These are phyloP conservation scores for Saccharomycopsis fodiens DNA, from an alignment of 805 yeast genomes.

Conservation along the genomic window DNA sequence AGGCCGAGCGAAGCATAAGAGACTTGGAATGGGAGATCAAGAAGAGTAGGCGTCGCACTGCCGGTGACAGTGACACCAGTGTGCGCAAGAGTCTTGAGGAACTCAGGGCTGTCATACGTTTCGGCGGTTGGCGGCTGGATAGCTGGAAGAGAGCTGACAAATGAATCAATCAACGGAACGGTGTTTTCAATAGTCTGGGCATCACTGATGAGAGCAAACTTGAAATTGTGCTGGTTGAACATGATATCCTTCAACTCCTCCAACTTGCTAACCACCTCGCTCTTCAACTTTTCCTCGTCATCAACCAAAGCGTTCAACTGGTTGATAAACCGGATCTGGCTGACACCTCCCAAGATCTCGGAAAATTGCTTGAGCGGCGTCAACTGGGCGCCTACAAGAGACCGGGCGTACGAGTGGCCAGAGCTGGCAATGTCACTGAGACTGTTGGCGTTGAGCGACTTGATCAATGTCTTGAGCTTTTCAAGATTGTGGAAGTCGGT, in stretches of 20 bases:
- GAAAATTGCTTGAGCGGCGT: slow-evolving; percentile 52
- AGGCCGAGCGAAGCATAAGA: slow-evolving; percentile 68
- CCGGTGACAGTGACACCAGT: slow-evolving; percentile 6
- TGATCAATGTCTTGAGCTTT: slow-evolving; percentile 66
- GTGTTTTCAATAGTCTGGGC: slow-evolving; percentile 27
- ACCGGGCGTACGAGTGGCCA: slow-evolving; percentile 80
- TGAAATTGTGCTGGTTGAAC: slow-evolving; percentile 35
- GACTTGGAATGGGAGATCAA: slow-evolving; percentile 82
- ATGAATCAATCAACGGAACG: slow-evolving; percentile 27
- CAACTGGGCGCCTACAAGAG: slow-evolving; percentile 55
- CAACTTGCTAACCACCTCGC: slow-evolving; percentile 60
- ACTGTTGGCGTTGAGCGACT: slow-evolving; percentile 68
- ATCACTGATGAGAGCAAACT: slow-evolving; percentile 54
- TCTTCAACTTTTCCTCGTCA: slow-evolving; percentile 39
- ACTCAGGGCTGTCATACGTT: slow-evolving; percentile 6
- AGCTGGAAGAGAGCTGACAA: slow-evolving; percentile 26
- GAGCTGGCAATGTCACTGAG: slow-evolving; percentile 73
- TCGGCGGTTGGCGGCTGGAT: slow-evolving; percentile 2
- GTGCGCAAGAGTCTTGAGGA: slow-evolving; percentile 3
- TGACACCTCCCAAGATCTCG: slow-evolving; percentile 66
- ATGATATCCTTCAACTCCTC: slow-evolving; percentile 41
- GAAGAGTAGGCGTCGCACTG: slow-evolving; percentile 33
- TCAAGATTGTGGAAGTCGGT: slow-evolving; percentile 61
- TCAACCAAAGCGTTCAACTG: slow-evolving; percentile 46
- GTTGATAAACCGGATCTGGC: slow-evolving; percentile 64